Percentiles rank a stretch among this genome's conserved stretches.
These are phyloP conservation scores for Arabis alpina DNA, from an alignment of 345 rosid genomes.

Conservation along the genomic window DNA sequence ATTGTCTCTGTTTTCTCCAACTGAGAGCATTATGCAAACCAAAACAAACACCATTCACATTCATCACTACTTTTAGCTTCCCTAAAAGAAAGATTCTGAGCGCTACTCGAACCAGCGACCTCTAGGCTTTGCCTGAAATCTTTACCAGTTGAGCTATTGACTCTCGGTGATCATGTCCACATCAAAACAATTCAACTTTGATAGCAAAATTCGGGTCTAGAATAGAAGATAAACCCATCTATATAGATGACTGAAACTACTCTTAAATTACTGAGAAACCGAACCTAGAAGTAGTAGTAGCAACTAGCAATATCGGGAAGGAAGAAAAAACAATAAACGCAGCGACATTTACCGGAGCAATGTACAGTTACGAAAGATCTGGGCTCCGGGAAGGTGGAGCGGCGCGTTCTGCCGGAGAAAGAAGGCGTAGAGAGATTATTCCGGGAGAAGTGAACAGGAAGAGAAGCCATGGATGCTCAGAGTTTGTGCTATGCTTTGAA, in stretches of 20 bases:
- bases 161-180: too few species aligned
- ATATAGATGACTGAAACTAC: not conserved
- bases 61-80: not conserved
- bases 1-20: conserved; percentile 47
- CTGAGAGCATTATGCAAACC: conserved; percentile 26
- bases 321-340: too few species aligned
- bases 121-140: too few species aligned
- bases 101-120: too few species aligned
- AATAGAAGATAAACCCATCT: not conserved
- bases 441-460: conserved; percentile 48
- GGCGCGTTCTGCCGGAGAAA: conserved; percentile 36
- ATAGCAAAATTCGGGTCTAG: not conserved
- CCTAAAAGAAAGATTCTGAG: not conserved
- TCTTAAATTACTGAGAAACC: not conserved
- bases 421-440: conserved; percentile 29
- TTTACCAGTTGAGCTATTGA: too few species aligned
- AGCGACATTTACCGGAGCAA: conserved; percentile 54
- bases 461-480: conserved; percentile 48
- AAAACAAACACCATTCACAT: conserved; percentile 8
- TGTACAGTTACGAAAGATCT: conserved; percentile 43
- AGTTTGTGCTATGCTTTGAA: not conserved
- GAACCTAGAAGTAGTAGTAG: not conserved
- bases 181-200: too few species aligned
- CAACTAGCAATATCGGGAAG: too few species aligned
- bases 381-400: conserved; percentile 22